Percentiles rank a stretch among this genome's conserved stretches.
These are phyloP conservation scores for Otatea glauca DNA, from an alignment of 176 grass and related monocot species.

Conservation along the genomic window DNA sequence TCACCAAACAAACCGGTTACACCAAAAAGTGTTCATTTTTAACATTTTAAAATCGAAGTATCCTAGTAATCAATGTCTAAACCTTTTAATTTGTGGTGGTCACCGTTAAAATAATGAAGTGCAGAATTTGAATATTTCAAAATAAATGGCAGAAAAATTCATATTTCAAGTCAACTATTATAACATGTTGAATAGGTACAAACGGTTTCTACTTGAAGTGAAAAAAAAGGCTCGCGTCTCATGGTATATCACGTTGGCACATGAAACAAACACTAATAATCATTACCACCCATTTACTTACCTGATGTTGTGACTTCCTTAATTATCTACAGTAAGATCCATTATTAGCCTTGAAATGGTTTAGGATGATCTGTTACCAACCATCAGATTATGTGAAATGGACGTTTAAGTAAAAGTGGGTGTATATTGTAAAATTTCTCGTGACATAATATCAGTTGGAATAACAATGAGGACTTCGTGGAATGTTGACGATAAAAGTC, in stretches of 20 bases:
- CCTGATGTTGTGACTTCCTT: neutral
- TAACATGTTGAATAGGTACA: neutral
- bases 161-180: conserved; percentile 23
- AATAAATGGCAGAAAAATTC: neutral
- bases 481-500: neutral
- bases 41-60: neutral
- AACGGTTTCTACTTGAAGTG: neutral
- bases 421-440: neutral
- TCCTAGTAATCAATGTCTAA: conserved; percentile 12
- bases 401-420: neutral
- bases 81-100: neutral
- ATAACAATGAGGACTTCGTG: neutral
- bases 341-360: conserved; percentile 12
- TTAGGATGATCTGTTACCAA: neutral
- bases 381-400: neutral
- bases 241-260: neutral
- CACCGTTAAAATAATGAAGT: neutral
- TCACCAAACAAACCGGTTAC: neutral
- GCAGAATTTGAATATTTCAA: neutral
- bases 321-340: neutral
- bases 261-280: neutral
- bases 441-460: neutral
- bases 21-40: neutral
- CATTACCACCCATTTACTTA: neutral
- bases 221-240: neutral